phyloP scores from a whole-genome alignment of 108 stramenopile genomes.

The Skeletonema tropicum region DNA sequence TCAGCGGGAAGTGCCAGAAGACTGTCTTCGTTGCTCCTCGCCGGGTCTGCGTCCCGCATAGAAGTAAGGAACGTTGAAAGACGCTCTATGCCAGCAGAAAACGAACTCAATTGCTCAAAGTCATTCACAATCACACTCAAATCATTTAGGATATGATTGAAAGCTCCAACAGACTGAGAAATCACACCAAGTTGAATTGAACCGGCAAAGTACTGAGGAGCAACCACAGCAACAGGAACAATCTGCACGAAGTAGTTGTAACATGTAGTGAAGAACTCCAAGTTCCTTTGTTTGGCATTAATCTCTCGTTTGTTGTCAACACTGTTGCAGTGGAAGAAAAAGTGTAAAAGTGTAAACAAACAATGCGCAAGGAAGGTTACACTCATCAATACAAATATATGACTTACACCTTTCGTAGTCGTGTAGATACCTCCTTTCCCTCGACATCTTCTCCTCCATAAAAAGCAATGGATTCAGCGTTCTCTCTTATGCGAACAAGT shows the following conservation, averaged over 20 bases:
- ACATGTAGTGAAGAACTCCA: constrained; percentile 92
- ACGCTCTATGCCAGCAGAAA: constrained; percentile 92
- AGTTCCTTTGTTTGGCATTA: constrained; percentile 79
- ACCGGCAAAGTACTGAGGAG: constrained; percentile 92
- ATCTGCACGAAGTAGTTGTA: constrained; percentile 91
- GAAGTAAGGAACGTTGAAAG: constrained; percentile 77
- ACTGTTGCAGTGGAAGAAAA: not conserved
- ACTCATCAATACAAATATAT: not conserved
- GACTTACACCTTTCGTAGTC: constrained; percentile 59
- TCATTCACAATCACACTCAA: constrained; percentile 89
- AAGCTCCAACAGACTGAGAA: constrained; percentile 78
- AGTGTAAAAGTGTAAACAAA: not conserved
- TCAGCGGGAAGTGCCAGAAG: constrained; percentile 35
- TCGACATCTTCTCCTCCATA: constrained; percentile 92
- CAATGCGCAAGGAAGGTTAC: too few relatives aligned
- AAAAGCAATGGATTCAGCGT: constrained; percentile 96
- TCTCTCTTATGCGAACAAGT: constrained; percentile 88
- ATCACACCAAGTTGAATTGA: constrained; percentile 92
- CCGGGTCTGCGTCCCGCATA: constrained; percentile 70
- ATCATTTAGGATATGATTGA: constrained; percentile 79
- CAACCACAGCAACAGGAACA: constrained; percentile 92
- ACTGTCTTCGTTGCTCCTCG: constrained; percentile 41
- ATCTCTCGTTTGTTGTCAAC: constrained; percentile 79
- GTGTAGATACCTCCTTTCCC: constrained; percentile 60
- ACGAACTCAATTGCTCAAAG: constrained; percentile 88